Conservation (phyloP, 768 basidiomycete species). For the Boletus rufocinnamomeus region DNA sequence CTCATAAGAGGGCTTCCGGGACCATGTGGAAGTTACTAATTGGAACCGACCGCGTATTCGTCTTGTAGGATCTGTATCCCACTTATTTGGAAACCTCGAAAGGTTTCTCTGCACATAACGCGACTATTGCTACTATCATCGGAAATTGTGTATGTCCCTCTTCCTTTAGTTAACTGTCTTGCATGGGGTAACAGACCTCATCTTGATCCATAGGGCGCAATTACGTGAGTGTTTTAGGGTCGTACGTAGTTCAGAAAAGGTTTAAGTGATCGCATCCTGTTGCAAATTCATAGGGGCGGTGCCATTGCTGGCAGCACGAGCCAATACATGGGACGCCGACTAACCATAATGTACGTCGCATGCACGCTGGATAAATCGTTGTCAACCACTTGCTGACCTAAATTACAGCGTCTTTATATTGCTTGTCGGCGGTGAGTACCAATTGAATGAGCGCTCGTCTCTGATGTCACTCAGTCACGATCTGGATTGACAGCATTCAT, state of each 20-base stretch:
- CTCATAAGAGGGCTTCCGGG: neutral
- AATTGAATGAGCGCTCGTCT: neutral
- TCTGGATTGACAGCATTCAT: conserved; percentile 47
- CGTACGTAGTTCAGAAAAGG: conserved; percentile 8
- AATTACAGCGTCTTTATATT: conserved; percentile 24
- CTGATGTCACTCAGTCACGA: neutral
- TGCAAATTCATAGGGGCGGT: conserved; percentile 52
- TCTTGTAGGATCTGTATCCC: conserved; percentile 68
- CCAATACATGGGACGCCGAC: conserved; percentile 80
- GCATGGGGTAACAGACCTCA: neutral
- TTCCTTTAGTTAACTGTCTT: neutral
- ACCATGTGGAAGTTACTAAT: neutral
- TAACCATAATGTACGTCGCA: conserved; percentile 60
- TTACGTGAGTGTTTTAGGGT: conserved; percentile 36
- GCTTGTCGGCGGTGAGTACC: conserved; percentile 29
- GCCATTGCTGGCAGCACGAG: conserved; percentile 68
- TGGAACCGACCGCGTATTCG: neutral
- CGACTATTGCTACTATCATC: conserved; percentile 81
- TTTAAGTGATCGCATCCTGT: conserved; percentile 1
- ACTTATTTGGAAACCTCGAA: conserved; percentile 70
- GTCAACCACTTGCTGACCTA: neutral
- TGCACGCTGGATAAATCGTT: neutral
- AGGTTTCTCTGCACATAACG: conserved; percentile 53
- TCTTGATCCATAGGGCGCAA: conserved; percentile 40
- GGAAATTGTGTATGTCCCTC: conserved; percentile 57